phyloP scores from a whole-genome alignment of 225 moss, liverwort and hornwort genomes.

The Sphagnum tenellum region DNA sequence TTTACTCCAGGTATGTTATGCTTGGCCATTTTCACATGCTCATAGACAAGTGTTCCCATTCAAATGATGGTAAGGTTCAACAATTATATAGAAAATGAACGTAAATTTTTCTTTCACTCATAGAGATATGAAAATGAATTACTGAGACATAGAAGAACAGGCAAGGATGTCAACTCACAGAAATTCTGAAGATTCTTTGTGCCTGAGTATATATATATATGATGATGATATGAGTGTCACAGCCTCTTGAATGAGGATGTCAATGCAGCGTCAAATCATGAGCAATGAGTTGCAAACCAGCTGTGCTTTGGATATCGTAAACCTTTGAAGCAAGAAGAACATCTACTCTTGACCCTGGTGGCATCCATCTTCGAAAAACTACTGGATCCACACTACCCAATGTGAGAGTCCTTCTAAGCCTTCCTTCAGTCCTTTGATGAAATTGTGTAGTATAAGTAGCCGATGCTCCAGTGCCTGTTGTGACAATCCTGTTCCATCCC shows the following conservation, averaged over 20 bases:
- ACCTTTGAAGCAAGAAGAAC: background rate
- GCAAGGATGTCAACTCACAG: no score
- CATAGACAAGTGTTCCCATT: no score
- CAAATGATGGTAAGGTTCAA: no score
- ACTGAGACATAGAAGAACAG: no score
- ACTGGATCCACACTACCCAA: background rate
- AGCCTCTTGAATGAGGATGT: background rate
- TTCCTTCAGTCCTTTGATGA: background rate
- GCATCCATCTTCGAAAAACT: background rate
- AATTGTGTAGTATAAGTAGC: background rate
- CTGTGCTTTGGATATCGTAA: background rate
- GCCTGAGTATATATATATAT: no score
- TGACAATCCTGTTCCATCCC: background rate
- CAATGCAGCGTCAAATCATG: background rate
- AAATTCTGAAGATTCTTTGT: no score
- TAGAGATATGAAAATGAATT: no score
- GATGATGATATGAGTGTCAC: no score
- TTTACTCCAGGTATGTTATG: no score
- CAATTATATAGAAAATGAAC: no score
- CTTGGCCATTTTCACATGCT: no score
- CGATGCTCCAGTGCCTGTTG: background rate
- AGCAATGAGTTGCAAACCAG: background rate
- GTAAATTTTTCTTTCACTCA: no score
- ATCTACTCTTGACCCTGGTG: background rate
- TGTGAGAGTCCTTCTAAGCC: background rate